A percentile compares a stretch with the other conserved stretches of the same genome.
phyloP scores from a whole-genome alignment of 2,329 filamentous ascomycete genomes.

The Alternaria ethzedia region DNA sequence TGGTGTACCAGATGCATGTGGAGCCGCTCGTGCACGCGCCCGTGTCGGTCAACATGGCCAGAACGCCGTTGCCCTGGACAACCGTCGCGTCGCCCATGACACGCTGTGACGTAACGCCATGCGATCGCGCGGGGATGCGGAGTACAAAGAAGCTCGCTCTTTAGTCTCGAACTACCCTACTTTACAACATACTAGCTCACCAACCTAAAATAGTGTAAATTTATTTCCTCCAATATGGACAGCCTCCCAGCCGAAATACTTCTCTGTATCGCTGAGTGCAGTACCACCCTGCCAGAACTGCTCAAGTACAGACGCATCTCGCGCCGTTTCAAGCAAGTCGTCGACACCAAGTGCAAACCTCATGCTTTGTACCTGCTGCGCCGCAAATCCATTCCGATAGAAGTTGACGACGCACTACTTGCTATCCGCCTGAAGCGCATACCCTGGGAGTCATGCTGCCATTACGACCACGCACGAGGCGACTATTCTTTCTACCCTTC shows the following conservation, averaged over 20 bases:
- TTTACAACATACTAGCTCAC: background rate
- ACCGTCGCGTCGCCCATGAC: slow-evolving; percentile 5
- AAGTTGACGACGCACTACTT: background rate
- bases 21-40: slow-evolving; percentile 12
- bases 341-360: background rate
- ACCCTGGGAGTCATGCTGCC: background rate
- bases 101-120: slow-evolving; percentile 3
- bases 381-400: fast-evolving
- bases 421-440: background rate
- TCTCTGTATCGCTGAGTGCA: background rate
- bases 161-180: background rate
- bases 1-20: slow-evolving; percentile 10
- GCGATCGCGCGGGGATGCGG: background rate
- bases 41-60: slow-evolving; percentile 19
- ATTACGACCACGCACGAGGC: background rate
- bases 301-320: background rate
- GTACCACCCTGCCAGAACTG: background rate
- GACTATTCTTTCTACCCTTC: background rate
- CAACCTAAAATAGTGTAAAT: background rate
- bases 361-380: background rate
- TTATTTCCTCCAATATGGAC: background rate
- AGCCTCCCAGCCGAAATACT: background rate
- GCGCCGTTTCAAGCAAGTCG: background rate
- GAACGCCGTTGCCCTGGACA: slow-evolving; percentile 20
- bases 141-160: background rate